Percentiles rank a stretch among this genome's conserved stretches.
These are phyloP conservation scores for Erythrobasidium yunnanense DNA, from an alignment of 768 basidiomycete genomes.

Conservation along the genomic window DNA sequence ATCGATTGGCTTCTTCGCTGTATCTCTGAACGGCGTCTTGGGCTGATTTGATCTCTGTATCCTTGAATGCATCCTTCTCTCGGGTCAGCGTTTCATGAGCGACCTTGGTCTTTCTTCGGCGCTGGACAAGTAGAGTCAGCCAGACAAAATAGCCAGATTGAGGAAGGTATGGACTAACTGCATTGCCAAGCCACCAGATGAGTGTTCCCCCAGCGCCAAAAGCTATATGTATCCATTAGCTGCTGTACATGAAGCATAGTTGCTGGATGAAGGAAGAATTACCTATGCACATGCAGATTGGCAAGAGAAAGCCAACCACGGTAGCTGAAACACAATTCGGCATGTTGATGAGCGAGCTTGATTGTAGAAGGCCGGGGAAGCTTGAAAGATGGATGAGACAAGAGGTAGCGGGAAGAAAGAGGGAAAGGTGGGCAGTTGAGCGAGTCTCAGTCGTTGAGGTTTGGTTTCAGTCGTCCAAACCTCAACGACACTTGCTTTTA, in stretches of 20 bases:
- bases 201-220: background rate
- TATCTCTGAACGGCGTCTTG: slow-evolving; percentile 11
- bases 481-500: no score
- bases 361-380: background rate
- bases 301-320: slow-evolving; percentile 17
- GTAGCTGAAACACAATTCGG: slow-evolving; percentile 1
- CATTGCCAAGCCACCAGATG: background rate
- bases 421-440: no score
- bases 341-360: background rate
- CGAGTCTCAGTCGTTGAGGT: no score
- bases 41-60: slow-evolving; percentile 5
- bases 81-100: slow-evolving; percentile 1
- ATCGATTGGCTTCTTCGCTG: slow-evolving; percentile 2
- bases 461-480: no score
- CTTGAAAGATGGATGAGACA: no score
- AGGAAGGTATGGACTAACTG: background rate
- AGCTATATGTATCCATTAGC: background rate
- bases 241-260: background rate
- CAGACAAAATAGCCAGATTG: background rate
- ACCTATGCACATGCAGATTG: slow-evolving; percentile 15
- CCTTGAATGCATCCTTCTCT: slow-evolving; percentile 26
- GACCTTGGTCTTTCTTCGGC: slow-evolving; percentile 11
- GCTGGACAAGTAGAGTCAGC: background rate
- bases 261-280: background rate
- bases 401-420: no score